A percentile compares a stretch with the other conserved stretches of the same genome.
Evolutionary conservation across 2,329 filamentous ascomycete genomes (phyloP).

Genomic region (Colletotrichum aenigma): DNA sequence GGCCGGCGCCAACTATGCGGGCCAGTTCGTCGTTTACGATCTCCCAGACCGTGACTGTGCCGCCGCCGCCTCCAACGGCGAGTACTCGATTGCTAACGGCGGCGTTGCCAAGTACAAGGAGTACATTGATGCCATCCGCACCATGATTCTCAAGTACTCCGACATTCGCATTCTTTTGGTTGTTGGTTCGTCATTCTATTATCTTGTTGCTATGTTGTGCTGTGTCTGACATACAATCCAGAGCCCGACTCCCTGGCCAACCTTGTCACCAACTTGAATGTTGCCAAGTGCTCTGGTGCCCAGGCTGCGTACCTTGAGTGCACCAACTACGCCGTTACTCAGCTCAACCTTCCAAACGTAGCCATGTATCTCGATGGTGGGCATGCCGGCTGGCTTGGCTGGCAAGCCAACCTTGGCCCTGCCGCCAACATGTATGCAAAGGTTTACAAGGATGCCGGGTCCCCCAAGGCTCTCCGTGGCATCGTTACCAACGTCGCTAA

Average conservation of each 20-base stretch:
- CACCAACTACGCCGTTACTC: constrained; percentile 54
- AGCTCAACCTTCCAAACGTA: constrained; percentile 60
- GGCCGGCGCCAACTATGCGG: constrained; percentile 45
- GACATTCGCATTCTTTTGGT: constrained; percentile 48
- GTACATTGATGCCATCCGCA: constrained; percentile 56
- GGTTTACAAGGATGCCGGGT: constrained; percentile 55
- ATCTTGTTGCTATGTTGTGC: background rate
- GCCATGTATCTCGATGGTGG: constrained; percentile 59
- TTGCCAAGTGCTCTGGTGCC: constrained; percentile 53
- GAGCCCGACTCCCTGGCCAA: constrained; percentile 65
- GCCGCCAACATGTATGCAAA: constrained; percentile 51
- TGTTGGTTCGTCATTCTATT: constrained; percentile 35
- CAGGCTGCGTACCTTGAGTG: constrained; percentile 53
- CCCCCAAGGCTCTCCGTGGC: constrained; percentile 54
- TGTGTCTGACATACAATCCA: constrained; percentile 28
- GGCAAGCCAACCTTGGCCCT: constrained; percentile 55
- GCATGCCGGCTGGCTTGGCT: constrained; percentile 64
- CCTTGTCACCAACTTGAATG: constrained; percentile 59
- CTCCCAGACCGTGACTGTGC: constrained; percentile 64
- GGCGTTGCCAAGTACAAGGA: constrained; percentile 58
- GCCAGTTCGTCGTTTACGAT: constrained; percentile 60
- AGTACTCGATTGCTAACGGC: constrained; percentile 54
- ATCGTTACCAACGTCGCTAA: constrained; percentile 64
- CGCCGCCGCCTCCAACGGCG: constrained; percentile 61
- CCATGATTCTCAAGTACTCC: constrained; percentile 44